Evolutionary conservation across 1,284 basidiomycete genomes (phyloP).

Genomic region (Coniferiporia sulphurascens): DNA sequence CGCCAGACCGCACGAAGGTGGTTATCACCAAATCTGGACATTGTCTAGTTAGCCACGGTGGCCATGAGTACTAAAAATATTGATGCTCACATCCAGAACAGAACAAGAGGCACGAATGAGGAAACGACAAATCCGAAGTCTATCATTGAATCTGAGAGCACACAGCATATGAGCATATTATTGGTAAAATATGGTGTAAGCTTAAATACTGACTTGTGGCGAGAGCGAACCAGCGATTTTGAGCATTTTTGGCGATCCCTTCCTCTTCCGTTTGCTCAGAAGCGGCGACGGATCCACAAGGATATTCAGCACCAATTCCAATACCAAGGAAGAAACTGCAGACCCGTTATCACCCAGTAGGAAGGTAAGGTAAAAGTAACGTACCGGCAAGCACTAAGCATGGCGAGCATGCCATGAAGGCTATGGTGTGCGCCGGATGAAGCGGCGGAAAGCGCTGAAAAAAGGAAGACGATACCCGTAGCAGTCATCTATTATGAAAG

Average conservation of each 20-base stretch:
- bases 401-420: slow-evolving; percentile 64
- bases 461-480: slow-evolving; percentile 72
- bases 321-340: slow-evolving; percentile 74
- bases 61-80: neutral
- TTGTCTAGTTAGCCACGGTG: neutral
- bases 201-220: slow-evolving; percentile 61
- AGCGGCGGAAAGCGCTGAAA: slow-evolving; percentile 77
- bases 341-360: neutral
- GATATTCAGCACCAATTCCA: slow-evolving; percentile 87
- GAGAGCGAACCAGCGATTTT: slow-evolving; percentile 83
- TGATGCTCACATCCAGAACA: slow-evolving; percentile 73
- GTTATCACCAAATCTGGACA: slow-evolving; percentile 61
- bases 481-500: slow-evolving; percentile 63
- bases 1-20: slow-evolving; percentile 88
- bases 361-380: slow-evolving; percentile 16
- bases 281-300: slow-evolving; percentile 87
- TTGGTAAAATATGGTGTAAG: neutral
- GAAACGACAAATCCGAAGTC: slow-evolving; percentile 84
- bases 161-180: slow-evolving; percentile 5
- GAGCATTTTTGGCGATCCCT: slow-evolving; percentile 70
- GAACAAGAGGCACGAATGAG: slow-evolving; percentile 79
- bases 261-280: slow-evolving; percentile 87
- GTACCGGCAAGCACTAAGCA: slow-evolving; percentile 78
- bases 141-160: slow-evolving; percentile 70
- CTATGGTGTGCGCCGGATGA: slow-evolving; percentile 77